phyloP scores from a whole-genome alignment of 331 rosid species.

The Dryas integrifolia region DNA sequence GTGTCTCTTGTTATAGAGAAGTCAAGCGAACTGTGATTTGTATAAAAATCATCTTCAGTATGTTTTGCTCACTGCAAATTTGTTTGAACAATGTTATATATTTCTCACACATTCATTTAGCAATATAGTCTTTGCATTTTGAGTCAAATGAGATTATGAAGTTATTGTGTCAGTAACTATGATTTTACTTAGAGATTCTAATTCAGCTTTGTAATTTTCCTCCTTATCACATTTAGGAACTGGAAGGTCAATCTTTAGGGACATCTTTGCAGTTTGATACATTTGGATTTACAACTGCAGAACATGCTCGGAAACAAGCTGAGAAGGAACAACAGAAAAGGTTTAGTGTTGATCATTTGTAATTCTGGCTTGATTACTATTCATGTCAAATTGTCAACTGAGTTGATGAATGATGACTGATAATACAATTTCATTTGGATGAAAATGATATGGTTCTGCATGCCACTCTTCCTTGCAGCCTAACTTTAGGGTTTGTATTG shows the following conservation, averaged over 20 bases:
- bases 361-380: background rate
- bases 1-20: background rate
- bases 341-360: conserved; percentile 30
- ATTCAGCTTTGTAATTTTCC: conserved; percentile 19
- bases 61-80: background rate
- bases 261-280: conserved; percentile 93
- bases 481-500: background rate
- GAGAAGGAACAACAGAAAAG: conserved; percentile 90
- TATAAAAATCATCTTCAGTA: background rate
- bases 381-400: background rate
- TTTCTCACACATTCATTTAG: background rate
- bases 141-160: conserved; percentile 10
- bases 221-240: conserved; percentile 46
- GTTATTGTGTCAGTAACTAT: background rate
- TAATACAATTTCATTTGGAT: conserved; percentile 4
- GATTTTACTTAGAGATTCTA: conserved; percentile 12
- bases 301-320: conserved; percentile 80
- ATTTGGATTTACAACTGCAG: conserved; percentile 83
- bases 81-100: background rate
- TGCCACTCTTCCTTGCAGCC: background rate
- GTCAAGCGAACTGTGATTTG: background rate
- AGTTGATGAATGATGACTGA: background rate
- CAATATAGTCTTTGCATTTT: background rate
- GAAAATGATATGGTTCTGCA: background rate
- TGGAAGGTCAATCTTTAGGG: conserved; percentile 80